A percentile compares a stretch with the other conserved stretches of the same genome.
phyloP scores from a whole-genome alignment of 2,329 filamentous ascomycete genomes.

The Scedosporium aurantiacum region DNA sequence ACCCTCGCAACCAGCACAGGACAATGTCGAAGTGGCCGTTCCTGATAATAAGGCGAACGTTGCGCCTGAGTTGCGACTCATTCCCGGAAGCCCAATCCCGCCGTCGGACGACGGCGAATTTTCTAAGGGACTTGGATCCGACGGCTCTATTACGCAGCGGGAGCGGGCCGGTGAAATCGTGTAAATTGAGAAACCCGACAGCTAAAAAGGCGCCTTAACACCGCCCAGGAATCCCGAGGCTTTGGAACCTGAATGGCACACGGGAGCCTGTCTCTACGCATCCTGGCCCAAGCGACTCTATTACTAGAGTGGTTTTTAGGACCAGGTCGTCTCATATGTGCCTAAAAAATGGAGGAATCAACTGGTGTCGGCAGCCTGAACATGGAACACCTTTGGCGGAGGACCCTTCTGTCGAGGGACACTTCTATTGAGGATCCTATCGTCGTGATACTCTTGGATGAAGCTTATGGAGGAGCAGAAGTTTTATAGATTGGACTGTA shows the following conservation, averaged over 20 bases:
- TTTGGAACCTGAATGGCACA: no score
- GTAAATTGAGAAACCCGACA: neutral
- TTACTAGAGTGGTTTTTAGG: no score
- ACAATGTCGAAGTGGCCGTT: slow-evolving; percentile 6
- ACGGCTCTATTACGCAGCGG: neutral
- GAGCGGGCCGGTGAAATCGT: neutral
- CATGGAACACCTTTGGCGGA: no score
- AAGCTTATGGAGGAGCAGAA: neutral
- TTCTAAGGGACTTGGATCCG: neutral
- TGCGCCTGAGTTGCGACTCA: slow-evolving; percentile 36
- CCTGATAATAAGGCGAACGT: slow-evolving; percentile 11
- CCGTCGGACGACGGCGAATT: slow-evolving; percentile 14
- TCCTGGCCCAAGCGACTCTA: no score
- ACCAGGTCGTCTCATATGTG: no score
- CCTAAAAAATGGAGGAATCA: no score
- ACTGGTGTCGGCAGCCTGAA: no score
- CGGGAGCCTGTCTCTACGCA: no score
- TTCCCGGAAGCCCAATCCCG: slow-evolving; percentile 35
- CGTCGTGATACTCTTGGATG: neutral
- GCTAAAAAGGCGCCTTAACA: no score
- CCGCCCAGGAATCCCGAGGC: no score
- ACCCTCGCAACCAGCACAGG: slow-evolving; percentile 8
- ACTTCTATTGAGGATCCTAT: no score
- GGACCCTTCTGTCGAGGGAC: no score
- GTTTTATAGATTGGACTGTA: neutral